Evolutionary conservation across 495 filamentous ascomycete genomes (phyloP).

Genomic region (Sphaerosporella brunnea): DNA sequence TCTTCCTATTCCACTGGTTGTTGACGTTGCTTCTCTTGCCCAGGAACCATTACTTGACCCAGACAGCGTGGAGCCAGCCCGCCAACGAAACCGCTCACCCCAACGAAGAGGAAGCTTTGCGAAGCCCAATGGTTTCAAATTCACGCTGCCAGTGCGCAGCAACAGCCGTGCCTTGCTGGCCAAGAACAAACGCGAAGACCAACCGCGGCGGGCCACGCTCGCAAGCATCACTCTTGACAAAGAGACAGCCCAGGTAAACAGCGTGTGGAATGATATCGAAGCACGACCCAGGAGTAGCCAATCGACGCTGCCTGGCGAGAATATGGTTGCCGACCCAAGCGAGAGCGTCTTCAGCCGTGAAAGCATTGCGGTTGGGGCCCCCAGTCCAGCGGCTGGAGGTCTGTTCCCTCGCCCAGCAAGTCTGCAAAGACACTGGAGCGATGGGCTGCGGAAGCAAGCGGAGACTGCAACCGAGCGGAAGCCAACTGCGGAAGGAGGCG

Average conservation of each 20-base stretch:
- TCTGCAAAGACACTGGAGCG: slow-evolving; percentile 23
- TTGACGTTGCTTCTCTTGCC: background rate
- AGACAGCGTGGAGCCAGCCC: too few relatives aligned
- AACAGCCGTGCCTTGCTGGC: slow-evolving; percentile 4
- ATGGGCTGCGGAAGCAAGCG: slow-evolving; percentile 8
- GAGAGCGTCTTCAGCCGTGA: slow-evolving; percentile 13
- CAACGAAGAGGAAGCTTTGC: slow-evolving; percentile 6
- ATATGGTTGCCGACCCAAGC: slow-evolving; percentile 6
- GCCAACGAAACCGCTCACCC: too few relatives aligned
- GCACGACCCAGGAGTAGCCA: slow-evolving; percentile 19
- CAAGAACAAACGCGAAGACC: background rate
- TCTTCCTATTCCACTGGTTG: background rate
- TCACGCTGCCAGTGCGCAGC: slow-evolving; percentile 11
- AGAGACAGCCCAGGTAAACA: slow-evolving; percentile 8
- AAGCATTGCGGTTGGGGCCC: slow-evolving; percentile 6
- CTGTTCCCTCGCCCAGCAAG: slow-evolving; percentile 25
- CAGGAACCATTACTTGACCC: slow-evolving; percentile 23
- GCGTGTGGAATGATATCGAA: slow-evolving; percentile 7
- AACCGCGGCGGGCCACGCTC: slow-evolving; percentile 21
- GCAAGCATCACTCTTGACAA: slow-evolving; percentile 12
- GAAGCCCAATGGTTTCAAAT: slow-evolving; percentile 23
- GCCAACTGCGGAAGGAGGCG: background rate
- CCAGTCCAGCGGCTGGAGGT: slow-evolving; percentile 10
- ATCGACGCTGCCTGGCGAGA: slow-evolving; percentile 13
- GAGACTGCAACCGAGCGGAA: background rate